phyloP scores from a whole-genome alignment of 805 yeast genomes.

The Maudiozyma pseudohumilis region DNA sequence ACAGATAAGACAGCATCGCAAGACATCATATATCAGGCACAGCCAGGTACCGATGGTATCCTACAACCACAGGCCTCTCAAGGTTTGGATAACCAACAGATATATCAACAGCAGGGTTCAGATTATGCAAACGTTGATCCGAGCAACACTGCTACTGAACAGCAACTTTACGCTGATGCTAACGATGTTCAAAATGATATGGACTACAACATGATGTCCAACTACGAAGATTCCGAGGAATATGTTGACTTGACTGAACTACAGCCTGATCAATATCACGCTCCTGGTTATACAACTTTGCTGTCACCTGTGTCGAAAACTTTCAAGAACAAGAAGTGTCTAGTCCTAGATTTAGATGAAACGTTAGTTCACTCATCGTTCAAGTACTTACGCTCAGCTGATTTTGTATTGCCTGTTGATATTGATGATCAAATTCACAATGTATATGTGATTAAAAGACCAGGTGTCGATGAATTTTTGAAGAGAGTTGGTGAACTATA shows the following conservation, averaged over 20 bases:
- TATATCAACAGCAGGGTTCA: neutral
- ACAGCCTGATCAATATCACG: conserved; percentile 63
- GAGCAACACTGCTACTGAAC: neutral
- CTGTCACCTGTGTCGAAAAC: conserved; percentile 38
- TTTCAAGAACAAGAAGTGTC: conserved; percentile 64
- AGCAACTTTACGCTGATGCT: neutral
- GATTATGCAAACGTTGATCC: neutral
- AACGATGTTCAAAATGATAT: conserved; percentile 5
- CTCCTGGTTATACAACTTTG: conserved; percentile 57
- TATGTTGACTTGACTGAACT: conserved; percentile 50
- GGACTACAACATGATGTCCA: conserved; percentile 8
- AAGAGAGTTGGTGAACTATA: conserved; percentile 70
- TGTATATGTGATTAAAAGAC: conserved; percentile 93
- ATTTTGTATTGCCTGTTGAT: conserved; percentile 95
- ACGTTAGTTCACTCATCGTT: conserved; percentile 93
- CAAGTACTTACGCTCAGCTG: conserved; percentile 84
- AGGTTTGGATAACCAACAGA: neutral
- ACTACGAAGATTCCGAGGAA: conserved; percentile 24
- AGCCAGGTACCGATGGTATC: neutral
- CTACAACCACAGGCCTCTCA: neutral
- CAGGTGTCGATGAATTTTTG: conserved; percentile 94
- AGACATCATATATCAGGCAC: conserved; percentile 4
- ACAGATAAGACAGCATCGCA: conserved; percentile 17
- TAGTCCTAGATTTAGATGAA: conserved; percentile 88
- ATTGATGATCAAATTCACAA: conserved; percentile 87